These are phyloP conservation scores for Paraphoma chrysanthemicola DNA, from an alignment of 2,329 filamentous ascomycete species.

Conservation along the genomic window DNA sequence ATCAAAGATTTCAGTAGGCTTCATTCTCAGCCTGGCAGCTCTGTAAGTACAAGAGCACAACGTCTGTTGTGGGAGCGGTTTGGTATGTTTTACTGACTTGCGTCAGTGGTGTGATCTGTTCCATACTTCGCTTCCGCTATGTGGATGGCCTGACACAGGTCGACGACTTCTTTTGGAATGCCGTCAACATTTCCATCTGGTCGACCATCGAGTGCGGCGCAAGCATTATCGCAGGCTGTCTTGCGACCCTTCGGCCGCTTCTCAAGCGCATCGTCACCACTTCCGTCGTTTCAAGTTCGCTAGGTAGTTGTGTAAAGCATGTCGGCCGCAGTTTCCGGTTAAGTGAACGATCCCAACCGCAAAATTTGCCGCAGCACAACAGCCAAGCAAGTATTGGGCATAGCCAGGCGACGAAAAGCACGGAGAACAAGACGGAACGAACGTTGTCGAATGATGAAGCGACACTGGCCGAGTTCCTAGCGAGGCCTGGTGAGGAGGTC, in stretches of 20 bases:
- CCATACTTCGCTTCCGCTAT: slow-evolving; percentile 60
- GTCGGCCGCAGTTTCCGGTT: slow-evolving; percentile 8
- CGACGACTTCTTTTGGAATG: slow-evolving; percentile 56
- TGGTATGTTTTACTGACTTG: slow-evolving; percentile 12
- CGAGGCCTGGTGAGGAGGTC: slow-evolving; percentile 4
- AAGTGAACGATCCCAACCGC: neutral
- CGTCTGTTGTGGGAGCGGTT: no score
- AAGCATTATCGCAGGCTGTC: slow-evolving; percentile 57
- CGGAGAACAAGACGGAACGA: neutral
- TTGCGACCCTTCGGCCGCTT: slow-evolving; percentile 60
- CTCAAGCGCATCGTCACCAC: slow-evolving; percentile 34
- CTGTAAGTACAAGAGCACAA: slow-evolving; percentile 23
- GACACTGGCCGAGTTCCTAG: slow-evolving; percentile 2
- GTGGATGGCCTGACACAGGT: slow-evolving; percentile 48
- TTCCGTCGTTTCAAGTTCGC: neutral
- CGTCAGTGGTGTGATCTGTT: slow-evolving; percentile 60
- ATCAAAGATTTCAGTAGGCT: slow-evolving; percentile 61
- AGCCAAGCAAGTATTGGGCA: neutral
- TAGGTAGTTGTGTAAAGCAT: slow-evolving; percentile 5
- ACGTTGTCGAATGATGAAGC: neutral
- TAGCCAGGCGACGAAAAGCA: neutral
- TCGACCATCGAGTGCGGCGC: slow-evolving; percentile 44
- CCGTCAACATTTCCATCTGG: slow-evolving; percentile 54
- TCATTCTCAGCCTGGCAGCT: slow-evolving; percentile 59
- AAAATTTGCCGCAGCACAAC: slow-evolving; percentile 2